Evolutionary conservation across 257 asterid species (phyloP).

Genomic region (Paulownia fortunei): DNA sequence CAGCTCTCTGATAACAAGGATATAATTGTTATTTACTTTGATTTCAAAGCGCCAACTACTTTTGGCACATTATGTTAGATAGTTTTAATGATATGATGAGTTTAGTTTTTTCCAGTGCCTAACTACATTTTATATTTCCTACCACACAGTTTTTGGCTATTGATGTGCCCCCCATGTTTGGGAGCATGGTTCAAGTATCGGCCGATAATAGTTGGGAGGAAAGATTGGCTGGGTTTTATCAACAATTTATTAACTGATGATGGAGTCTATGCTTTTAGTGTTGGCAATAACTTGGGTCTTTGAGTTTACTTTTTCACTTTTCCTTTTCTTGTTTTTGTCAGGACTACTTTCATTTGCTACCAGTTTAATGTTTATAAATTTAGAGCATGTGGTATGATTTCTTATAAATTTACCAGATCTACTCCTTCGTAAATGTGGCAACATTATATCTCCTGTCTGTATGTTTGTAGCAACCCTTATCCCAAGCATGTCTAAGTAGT

Average conservation of each 20-base stretch:
- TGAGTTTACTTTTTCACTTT: not conserved
- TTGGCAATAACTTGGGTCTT: not conserved
- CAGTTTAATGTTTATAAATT: not conserved
- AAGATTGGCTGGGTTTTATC: not conserved
- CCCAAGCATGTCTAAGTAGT: slow-evolving; percentile 2
- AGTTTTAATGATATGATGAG: not conserved
- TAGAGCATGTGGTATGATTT: not conserved
- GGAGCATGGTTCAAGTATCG: too few relatives aligned
- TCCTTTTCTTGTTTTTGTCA: too few relatives aligned
- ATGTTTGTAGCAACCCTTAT: not conserved
- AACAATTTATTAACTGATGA: too few relatives aligned
- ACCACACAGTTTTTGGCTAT: not conserved
- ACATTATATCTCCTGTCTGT: not conserved
- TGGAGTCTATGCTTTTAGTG: not conserved
- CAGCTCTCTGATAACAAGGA: not conserved
- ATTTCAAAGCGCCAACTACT: not conserved
- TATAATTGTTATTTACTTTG: not conserved
- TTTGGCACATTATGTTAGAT: not conserved
- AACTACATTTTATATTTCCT: not conserved
- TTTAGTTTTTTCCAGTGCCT: not conserved
- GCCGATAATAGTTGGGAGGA: too few relatives aligned
- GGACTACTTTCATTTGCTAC: not conserved
- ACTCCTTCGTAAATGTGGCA: not conserved
- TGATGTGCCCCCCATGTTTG: not conserved
- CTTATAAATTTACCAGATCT: not conserved